A percentile compares a stretch with the other conserved stretches of the same genome.
Conservation (phyloP, 495 filamentous ascomycete species). For the Neurospora sp. region DNA sequence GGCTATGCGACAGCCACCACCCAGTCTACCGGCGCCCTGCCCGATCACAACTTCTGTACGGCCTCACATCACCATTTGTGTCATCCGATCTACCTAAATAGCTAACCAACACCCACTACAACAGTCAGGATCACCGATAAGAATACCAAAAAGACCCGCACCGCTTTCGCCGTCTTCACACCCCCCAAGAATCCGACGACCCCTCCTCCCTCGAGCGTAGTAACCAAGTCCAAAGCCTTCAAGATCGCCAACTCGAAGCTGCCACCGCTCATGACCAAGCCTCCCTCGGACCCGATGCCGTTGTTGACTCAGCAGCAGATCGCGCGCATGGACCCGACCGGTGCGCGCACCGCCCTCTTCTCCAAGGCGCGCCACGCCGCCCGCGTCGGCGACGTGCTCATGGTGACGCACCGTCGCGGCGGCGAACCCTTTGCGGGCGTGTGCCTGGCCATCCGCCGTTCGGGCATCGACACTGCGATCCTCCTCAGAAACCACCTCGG, state of each 20-base stretch:
- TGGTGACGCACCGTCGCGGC: constrained; percentile 60
- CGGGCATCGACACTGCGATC: constrained; percentile 77
- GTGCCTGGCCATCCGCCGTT: constrained; percentile 70
- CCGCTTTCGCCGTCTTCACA: constrained; percentile 40
- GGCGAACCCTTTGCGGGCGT: constrained; percentile 89
- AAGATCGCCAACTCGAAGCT: constrained; percentile 11
- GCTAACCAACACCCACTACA: background rate
- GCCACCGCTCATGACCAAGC: constrained; percentile 13
- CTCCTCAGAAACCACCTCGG: constrained; percentile 74
- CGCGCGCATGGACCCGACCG: constrained; percentile 66
- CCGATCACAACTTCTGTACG: constrained; percentile 25
- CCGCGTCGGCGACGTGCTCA: constrained; percentile 78
- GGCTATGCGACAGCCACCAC: constrained; percentile 15
- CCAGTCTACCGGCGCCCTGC: constrained; percentile 14
- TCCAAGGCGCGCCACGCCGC: constrained; percentile 59
- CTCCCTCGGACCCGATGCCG: constrained; percentile 51
- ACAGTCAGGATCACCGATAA: constrained; percentile 15
- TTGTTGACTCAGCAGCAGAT: constrained; percentile 57
- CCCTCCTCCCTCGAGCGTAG: background rate
- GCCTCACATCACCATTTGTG: background rate
- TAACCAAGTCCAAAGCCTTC: constrained; percentile 2
- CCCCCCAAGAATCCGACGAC: constrained; percentile 17
- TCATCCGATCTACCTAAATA: background rate
- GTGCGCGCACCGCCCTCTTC: constrained; percentile 72
- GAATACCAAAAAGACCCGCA: constrained; percentile 19